These are phyloP conservation scores for Hypoxylon fuscum DNA, from an alignment of 495 filamentous ascomycete species.

Conservation along the genomic window DNA sequence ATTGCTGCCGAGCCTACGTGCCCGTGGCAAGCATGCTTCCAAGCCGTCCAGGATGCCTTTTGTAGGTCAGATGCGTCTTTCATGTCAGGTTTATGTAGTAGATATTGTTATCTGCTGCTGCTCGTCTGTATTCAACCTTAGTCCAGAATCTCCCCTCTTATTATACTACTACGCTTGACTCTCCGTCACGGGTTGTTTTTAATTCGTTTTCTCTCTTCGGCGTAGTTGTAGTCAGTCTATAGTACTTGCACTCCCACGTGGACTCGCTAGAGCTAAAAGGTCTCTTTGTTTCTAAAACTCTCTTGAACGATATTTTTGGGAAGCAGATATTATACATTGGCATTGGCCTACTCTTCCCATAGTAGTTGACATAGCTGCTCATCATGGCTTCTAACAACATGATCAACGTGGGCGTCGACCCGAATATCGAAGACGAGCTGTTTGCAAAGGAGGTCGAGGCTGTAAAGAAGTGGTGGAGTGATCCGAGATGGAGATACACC, in stretches of 20 bases:
- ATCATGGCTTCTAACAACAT: slow-evolving; percentile 66
- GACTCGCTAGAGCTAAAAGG: neutral
- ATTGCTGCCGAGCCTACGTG: slow-evolving; percentile 33
- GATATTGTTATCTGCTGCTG: slow-evolving; percentile 5
- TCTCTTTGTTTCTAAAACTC: neutral
- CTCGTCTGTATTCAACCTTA: slow-evolving; percentile 25
- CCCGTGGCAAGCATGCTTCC: slow-evolving; percentile 21
- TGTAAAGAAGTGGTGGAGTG: slow-evolving; percentile 93
- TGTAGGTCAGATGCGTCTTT: slow-evolving; percentile 21
- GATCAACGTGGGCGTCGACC: slow-evolving; percentile 59
- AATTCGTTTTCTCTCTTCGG: slow-evolving; percentile 11
- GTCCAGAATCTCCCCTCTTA: slow-evolving; percentile 25
- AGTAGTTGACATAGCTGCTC: slow-evolving; percentile 30
- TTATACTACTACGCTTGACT: slow-evolving; percentile 5
- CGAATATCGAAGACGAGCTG: slow-evolving; percentile 79
- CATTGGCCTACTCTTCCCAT: neutral
- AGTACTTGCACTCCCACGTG: slow-evolving; percentile 1
- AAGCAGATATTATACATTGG: slow-evolving; percentile 11
- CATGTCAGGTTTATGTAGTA: slow-evolving; percentile 9
- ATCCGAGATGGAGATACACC: slow-evolving; percentile 90
- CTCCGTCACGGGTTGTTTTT: slow-evolving; percentile 10
- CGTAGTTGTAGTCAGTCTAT: neutral
- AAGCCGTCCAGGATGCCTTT: slow-evolving; percentile 11
- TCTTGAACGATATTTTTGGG: slow-evolving; percentile 1
- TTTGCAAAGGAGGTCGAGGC: slow-evolving; percentile 83